Evolutionary conservation across 495 filamentous ascomycete species (phyloP).

Genomic region (Trichoderma reesei): DNA sequence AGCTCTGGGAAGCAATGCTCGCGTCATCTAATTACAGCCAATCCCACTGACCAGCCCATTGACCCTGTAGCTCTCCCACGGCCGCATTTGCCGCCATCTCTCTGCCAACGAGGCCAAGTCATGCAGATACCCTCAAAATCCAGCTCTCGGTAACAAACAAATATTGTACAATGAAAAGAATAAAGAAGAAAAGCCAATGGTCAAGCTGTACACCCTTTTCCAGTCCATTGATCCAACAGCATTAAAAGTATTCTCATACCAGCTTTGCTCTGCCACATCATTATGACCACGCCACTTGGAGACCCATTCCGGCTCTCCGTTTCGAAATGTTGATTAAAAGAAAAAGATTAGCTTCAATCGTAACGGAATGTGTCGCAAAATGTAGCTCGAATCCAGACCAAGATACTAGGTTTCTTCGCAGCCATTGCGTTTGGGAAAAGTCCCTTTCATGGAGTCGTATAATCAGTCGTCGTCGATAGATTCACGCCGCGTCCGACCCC

Average conservation of each 20-base stretch:
- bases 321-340: neutral
- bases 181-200: neutral
- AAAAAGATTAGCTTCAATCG: neutral
- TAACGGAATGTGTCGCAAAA: neutral
- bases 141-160: neutral
- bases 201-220: neutral
- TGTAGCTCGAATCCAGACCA: neutral
- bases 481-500: neutral
- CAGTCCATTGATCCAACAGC: neutral
- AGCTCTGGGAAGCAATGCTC: slow-evolving; percentile 5
- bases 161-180: neutral
- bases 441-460: neutral
- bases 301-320: neutral
- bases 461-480: neutral
- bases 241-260: neutral
- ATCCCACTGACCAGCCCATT: neutral
- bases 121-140: neutral
- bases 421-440: neutral
- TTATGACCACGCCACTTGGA: neutral
- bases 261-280: neutral
- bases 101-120: neutral
- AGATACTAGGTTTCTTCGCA: neutral
- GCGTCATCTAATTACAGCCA: neutral
- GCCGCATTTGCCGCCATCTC: neutral
- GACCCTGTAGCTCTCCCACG: neutral